Percentiles rank a stretch among this genome's conserved stretches.
phyloP scores from a whole-genome alignment of 2,329 filamentous ascomycete genomes.

The Trichothecium sympodiale region DNA sequence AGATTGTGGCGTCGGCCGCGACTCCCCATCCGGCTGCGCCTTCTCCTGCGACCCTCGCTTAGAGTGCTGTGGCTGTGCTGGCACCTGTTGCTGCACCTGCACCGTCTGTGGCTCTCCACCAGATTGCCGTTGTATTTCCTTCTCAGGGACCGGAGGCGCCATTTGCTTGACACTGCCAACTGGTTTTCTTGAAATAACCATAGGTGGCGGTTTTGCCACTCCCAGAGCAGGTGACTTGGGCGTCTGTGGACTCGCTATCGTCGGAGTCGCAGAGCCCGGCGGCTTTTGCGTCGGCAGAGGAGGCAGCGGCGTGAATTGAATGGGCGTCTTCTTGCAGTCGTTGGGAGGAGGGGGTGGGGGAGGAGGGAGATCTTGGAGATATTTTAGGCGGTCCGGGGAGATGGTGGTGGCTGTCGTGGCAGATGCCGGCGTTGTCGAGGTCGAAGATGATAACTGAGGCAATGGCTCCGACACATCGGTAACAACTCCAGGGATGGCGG shows the following conservation, averaged over 20 bases:
- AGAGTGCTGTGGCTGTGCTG: background rate
- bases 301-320: conserved; percentile 7
- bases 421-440: background rate
- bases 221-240: background rate
- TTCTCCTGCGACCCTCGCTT: too few species aligned
- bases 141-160: background rate
- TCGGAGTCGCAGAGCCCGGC: conserved; percentile 1
- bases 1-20: too few species aligned
- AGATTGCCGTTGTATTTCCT: background rate
- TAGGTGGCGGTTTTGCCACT: background rate
- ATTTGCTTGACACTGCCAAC: background rate
- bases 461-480: background rate
- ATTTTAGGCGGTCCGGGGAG: background rate
- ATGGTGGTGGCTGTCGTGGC: background rate
- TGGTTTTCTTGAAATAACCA: background rate
- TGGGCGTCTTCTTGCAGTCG: conserved; percentile 3
- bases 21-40: too few species aligned
- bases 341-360: conserved; percentile 13
- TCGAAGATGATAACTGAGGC: background rate
- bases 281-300: conserved; percentile 8
- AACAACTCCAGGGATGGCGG: conserved; percentile 29
- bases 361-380: conserved; percentile 8
- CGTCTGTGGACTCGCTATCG: background rate
- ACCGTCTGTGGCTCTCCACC: background rate
- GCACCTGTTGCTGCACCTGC: background rate